Base-by-base conservation (phyloP, 345 rosid species). In the Kandelia obovata region DNA sequence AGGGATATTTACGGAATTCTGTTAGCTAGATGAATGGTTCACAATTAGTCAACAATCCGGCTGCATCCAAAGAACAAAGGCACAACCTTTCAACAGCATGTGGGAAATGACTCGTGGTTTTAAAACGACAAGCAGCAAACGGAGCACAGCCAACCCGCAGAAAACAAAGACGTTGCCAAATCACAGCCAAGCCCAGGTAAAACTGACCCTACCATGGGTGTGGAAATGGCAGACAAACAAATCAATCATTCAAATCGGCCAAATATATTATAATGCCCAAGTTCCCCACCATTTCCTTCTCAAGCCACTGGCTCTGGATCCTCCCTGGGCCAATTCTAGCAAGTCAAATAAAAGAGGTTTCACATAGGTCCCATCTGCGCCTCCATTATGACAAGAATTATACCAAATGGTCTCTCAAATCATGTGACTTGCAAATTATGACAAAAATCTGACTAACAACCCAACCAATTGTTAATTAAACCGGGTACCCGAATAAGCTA, bases 161-260 rank as follows among this genome's bases (percentile, higher is more conserved):
- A 39, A 57, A 74, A 26, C 55, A n/a, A 53, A 49, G 26, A 25
- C 5, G 4, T 26, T 23, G 34, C 53, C 55, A 31, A 47, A 65
- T 53, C 66, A 51, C 31, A 10, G 31, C 57, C 69, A 64, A 49
- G 72, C 37, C 62, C 80, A 72, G 72, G 74, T 72, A 58, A 68
- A 61, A 67, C 61, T 65, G 81, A 61, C 82, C 82, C 83, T 75
- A 84, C 83, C 67, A 71, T 53, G 74, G 78, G 53, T 59, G 56
- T 69, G 23, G 23, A 71, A 77, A 78, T 80, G 86, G 87, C 87
- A 78, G 90, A 82, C 87, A 83, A 68, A 58, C 51, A 62, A 53
- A 64, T 78, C 82, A 78, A 76, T 86, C 74, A 82, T 81, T 78
- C 66, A 72, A 73, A 70, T 78, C 59, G 15, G 68, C 84, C 82